Evolutionary conservation across 257 asterid species (phyloP).

Genomic region (Fraxinus pennsylvanica): DNA sequence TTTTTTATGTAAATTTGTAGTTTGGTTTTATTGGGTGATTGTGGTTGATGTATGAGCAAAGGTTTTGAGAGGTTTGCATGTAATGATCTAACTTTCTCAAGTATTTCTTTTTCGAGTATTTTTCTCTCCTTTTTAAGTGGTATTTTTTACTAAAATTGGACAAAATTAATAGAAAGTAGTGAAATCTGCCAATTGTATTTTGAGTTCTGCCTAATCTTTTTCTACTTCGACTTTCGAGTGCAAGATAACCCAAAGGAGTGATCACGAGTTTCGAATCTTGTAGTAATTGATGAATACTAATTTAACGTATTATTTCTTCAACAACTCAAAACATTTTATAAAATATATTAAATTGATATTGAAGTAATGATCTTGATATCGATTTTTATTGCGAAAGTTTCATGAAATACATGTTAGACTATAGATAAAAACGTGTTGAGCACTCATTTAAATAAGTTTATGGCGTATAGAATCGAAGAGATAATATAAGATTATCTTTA

Average conservation of each 20-base stretch:
- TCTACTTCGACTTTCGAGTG: not conserved
- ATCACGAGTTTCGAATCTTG: too few relatives aligned
- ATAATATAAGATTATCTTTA: too few relatives aligned
- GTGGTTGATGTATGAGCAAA: not conserved
- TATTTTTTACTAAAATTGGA: not conserved
- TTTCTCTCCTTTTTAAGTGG: not conserved
- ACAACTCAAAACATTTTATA: too few relatives aligned
- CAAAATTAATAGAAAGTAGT: not conserved
- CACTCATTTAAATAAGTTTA: too few relatives aligned
- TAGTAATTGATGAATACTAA: too few relatives aligned
- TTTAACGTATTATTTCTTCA: too few relatives aligned
- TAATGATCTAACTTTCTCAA: slow-evolving; percentile 8
- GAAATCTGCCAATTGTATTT: not conserved
- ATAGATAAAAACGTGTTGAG: too few relatives aligned
- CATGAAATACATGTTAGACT: too few relatives aligned
- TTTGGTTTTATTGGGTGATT: slow-evolving; percentile 10
- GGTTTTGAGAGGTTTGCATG: not conserved
- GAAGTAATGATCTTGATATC: too few relatives aligned
- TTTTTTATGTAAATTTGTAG: not conserved
- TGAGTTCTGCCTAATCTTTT: not conserved
- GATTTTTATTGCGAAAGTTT: too few relatives aligned
- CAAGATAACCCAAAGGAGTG: not conserved
- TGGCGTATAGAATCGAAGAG: too few relatives aligned
- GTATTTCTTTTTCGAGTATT: not conserved
- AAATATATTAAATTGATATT: too few relatives aligned